These are phyloP conservation scores for Saturnispora diversa DNA, from an alignment of 805 yeast species.

Conservation along the genomic window DNA sequence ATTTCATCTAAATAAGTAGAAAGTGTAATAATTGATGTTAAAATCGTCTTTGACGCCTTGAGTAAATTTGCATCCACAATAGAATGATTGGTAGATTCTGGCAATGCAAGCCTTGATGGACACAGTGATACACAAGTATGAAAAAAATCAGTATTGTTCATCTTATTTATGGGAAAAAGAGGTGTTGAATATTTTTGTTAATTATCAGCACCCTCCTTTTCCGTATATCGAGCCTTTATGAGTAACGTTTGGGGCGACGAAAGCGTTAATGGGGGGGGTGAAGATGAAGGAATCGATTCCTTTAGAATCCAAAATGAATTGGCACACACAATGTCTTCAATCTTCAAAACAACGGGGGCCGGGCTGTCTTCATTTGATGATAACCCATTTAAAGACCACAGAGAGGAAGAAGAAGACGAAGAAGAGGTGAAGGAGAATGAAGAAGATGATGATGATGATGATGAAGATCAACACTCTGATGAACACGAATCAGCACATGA, in stretches of 20 bases:
- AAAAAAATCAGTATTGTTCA: slow-evolving; percentile 9
- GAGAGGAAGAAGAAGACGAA: slow-evolving; percentile 11
- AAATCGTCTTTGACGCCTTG: slow-evolving; percentile 1
- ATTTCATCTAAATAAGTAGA: slow-evolving; percentile 21
- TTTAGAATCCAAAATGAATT: slow-evolving; percentile 19
- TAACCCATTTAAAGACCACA: slow-evolving; percentile 16
- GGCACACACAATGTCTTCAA: slow-evolving; percentile 18
- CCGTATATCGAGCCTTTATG: too few species aligned
- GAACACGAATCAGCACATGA: slow-evolving; percentile 10
- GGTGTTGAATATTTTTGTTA: neutral
- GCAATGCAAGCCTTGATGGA: neutral
- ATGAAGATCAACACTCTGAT: slow-evolving; percentile 19
- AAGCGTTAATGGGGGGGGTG: neutral
- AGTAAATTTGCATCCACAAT: slow-evolving; percentile 4
- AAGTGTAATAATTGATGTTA: slow-evolving; percentile 5
- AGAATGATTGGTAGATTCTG: neutral
- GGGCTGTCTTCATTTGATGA: slow-evolving; percentile 3
- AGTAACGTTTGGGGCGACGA: slow-evolving; percentile 8
- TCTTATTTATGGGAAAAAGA: neutral
- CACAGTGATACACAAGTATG: slow-evolving; percentile 8
- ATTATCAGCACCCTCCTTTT: too few species aligned
- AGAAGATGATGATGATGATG: slow-evolving; percentile 12
- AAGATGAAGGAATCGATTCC: slow-evolving; percentile 11
- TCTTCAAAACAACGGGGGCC: slow-evolving; percentile 4
- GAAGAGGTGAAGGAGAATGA: slow-evolving; percentile 8